phyloP scores from a whole-genome alignment of 176 grass and related monocot genomes.

The Zoysia pacifica region DNA sequence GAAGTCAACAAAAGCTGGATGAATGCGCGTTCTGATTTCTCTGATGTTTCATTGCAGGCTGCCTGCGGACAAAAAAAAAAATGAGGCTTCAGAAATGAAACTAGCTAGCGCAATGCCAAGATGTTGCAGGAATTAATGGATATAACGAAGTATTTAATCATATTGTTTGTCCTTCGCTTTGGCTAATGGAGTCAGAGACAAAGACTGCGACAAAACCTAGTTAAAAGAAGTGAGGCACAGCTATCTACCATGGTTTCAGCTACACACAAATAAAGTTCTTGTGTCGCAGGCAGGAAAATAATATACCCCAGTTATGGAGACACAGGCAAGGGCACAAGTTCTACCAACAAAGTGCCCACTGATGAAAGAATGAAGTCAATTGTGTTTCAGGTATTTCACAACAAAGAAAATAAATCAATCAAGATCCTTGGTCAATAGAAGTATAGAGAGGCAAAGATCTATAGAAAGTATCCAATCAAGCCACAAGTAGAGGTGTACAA shows the following conservation, averaged over 20 bases:
- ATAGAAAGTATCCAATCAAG: conserved; percentile 20
- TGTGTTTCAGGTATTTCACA: not conserved
- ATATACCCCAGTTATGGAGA: not conserved
- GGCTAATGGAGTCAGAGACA: not conserved
- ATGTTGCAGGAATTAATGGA: not conserved
- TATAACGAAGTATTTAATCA: not conserved
- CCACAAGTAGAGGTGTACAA: not conserved
- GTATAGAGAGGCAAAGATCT: conserved; percentile 9
- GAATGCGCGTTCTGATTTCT: conserved; percentile 71
- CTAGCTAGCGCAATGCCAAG: conserved; percentile 6
- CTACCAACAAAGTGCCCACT: not conserved
- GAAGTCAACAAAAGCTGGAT: conserved; percentile 82
- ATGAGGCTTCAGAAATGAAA: conserved; percentile 39
- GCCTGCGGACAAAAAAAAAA: conserved; percentile 51
- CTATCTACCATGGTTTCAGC: not conserved
- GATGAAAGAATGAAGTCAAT: not conserved
- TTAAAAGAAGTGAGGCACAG: not conserved
- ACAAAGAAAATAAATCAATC: not conserved
- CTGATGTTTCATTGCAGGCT: conserved; percentile 71
- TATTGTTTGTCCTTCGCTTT: not conserved
- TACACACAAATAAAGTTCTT: not conserved
- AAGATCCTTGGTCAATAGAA: not conserved
- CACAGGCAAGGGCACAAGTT: not conserved
- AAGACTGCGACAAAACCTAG: conserved; percentile 7
- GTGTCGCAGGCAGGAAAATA: not conserved